Evolutionary conservation across 768 basidiomycete species (phyloP), one percentile per base, ranked within the genome.

Genomic region (Collybia sordida): DNA sequence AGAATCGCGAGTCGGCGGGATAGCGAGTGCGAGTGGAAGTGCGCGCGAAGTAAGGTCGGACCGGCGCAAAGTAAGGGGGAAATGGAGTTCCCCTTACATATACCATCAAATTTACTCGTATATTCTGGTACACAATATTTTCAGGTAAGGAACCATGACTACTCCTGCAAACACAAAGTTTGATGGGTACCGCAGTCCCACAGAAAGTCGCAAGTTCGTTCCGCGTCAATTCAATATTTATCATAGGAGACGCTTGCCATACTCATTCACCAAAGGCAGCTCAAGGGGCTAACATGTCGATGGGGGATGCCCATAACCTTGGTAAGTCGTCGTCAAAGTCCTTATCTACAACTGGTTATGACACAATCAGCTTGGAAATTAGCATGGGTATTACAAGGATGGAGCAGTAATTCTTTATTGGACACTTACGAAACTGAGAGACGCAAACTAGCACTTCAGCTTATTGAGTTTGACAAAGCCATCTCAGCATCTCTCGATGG

Each of bases 361-460:
- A 14, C 19, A 19, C 18, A 15, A 42, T 24, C 12, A 61, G 58
- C 53, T 2, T 62, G 56, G 59, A 62, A 62, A 48, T 9, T 63
- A 15, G 56, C 60, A 1, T 50, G 54, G 24, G 65, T 67, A 11
- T 42, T 65, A 4, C 58, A 57, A 5, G 60, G 61, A 12, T 62
- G 62, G 55, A 59, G 61, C 11, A 50, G 52, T 18, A 46, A 52
- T 1, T 50, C 57, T 6, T 44, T 68, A 22, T 59, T 66, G 3
- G 57, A 58, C 24, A 64, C 64, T 2, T 68, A 66, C 51, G 56
- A 66, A 40, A 47, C 38, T 14, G 65, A 68, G 50, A 45, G 66
- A 40, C 57, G 63, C 42, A 53, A 51, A 40, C 46, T 49, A 22
- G 57, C 51, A 1, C 35, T 34, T 23, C 51, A 54, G 23, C 52